Percentiles rank a stretch among this genome's conserved stretches.
These are phyloP conservation scores for Nemophila menziesii DNA, from an alignment of 257 asterid genomes.

Conservation along the genomic window DNA sequence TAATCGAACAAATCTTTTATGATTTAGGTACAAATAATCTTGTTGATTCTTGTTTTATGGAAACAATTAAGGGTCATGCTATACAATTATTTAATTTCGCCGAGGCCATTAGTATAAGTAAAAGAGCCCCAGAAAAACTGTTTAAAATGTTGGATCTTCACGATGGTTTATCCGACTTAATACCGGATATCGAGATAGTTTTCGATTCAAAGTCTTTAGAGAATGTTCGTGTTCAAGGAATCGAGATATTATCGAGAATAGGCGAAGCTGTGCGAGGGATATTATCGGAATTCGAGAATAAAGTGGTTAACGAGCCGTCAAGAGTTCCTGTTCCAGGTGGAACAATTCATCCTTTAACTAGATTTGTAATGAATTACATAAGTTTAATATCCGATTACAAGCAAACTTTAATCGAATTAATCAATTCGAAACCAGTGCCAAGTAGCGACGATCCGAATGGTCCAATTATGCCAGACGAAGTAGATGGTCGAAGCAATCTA, in stretches of 20 bases:
- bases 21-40: conserved; percentile 41
- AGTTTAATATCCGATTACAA: conserved; percentile 75
- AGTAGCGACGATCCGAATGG: conserved; percentile 57
- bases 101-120: conserved; percentile 72
- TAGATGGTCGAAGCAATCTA: conserved; percentile 44
- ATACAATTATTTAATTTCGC: conserved; percentile 75
- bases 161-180: conserved; percentile 59
- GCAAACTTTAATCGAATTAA: conserved; percentile 48
- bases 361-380: conserved; percentile 86
- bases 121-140: conserved; percentile 77
- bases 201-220: conserved; percentile 59
- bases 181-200: conserved; percentile 64
- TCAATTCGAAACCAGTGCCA: conserved; percentile 57
- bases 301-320: conserved; percentile 73
- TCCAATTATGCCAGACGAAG: conserved; percentile 59
- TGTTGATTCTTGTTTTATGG: conserved; percentile 66
- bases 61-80: conserved; percentile 79
- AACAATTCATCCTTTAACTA: conserved; percentile 77
- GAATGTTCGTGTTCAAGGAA: conserved; percentile 59
- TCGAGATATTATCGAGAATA: conserved; percentile 65
- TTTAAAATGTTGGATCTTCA: conserved; percentile 82
- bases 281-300: conserved; percentile 71
- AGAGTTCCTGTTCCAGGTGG: conserved; percentile 82
- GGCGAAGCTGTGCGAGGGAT: conserved; percentile 81
- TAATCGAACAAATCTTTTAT: conserved; percentile 66